Base-by-base conservation (phyloP, 495 filamentous ascomycete genomes). In the Trichoderma erinaceum region DNA sequence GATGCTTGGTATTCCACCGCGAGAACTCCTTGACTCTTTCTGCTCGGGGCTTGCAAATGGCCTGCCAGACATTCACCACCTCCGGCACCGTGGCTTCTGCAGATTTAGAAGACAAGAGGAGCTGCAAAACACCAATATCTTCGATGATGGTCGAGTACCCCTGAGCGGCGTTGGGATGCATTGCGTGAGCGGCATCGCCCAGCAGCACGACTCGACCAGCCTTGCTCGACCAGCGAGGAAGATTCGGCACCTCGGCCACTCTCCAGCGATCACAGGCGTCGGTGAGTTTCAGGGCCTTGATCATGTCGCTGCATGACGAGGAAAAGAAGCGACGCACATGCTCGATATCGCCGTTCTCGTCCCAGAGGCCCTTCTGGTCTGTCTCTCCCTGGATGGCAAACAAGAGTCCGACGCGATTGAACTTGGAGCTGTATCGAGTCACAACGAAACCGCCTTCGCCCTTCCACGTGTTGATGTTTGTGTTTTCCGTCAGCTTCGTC, bases 101-200 rank as follows among this genome's bases (percentile, higher is more conserved):
- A 11, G n/a, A 12, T 8, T 10, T 15, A 25, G 56, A 29, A 25
- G 56, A 29, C 23, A 61, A 61, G 56, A 61, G 56, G 56, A 61
- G 29, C 56, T 61, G 56, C 56, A 61, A 10, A 23, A 61, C 56
- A 6, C 56, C 56, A 18, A 61, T 32, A 25, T 61, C 56, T 13
- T 61, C 56, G 25, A 61, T 32, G 25, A 61, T 61, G 25, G 56
- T 61, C 11, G 56, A 61, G 27, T 29, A 61, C 11, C 56, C 56
- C 27, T 61, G 56, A 4, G 56, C 56, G 25, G 56, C 56, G 56
- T 61, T 61, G 12, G 56, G 56, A 16, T 61, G 56, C 56, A 61
- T 61, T 29, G 56, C 56, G 56, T 61, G 56, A 16, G 56, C 56
- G 56, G 56, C 56, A 61, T 61, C 56, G 25, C 56, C 56, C 56